Base-by-base conservation (phyloP, 2,329 filamentous ascomycete genomes). In the Alternaria triticimaculans region DNA sequence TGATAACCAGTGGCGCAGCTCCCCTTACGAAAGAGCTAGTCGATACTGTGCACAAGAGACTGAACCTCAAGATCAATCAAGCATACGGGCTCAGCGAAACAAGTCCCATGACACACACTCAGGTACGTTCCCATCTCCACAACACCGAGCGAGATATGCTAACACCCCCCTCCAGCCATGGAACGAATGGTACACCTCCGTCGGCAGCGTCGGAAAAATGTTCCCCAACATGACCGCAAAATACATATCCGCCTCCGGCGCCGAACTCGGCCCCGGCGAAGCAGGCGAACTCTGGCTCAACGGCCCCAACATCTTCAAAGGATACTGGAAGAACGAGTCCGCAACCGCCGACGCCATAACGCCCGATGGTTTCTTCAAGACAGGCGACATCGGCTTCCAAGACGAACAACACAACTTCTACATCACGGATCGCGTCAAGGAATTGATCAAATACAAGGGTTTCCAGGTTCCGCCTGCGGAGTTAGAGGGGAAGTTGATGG, bases 1-100 rank as follows among this genome's bases (percentile, higher is more conserved):
- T 94, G 87, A 84, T 97, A 81, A 96, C 93, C 80, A 94, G 89
- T 1, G 94, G 92, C 23, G 94, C 94, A 0, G 94, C 94, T 1
- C 94, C 94, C 0, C 83, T 97, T 37, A 94, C 92, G 0, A 83
- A 85, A 37, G 93, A 97, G 64, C 86, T 97, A 4, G 91, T 95
- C 2, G 88, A 93, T 60, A 86, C 88, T 4, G 87, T 95, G 5
- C 92, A 92, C 83, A 81, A 87, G 20, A 87, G 93, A 5, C 87
- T 95, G 61, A 88, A 88, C 1, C 63, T 72, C 12, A 73, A 67
- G 46, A 69, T 74, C 37, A 73, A 70, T 15, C 72, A 74, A 58
- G 71, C 72, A 2, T 74, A 73, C 18, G 72, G 72, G 1, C 45
- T 74, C 7, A 74, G 71, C 15, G 72, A 74, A 43, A 74, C 72